phyloP scores from a whole-genome alignment of 176 grass and related monocot genomes.

The Aegilops bicornis region DNA sequence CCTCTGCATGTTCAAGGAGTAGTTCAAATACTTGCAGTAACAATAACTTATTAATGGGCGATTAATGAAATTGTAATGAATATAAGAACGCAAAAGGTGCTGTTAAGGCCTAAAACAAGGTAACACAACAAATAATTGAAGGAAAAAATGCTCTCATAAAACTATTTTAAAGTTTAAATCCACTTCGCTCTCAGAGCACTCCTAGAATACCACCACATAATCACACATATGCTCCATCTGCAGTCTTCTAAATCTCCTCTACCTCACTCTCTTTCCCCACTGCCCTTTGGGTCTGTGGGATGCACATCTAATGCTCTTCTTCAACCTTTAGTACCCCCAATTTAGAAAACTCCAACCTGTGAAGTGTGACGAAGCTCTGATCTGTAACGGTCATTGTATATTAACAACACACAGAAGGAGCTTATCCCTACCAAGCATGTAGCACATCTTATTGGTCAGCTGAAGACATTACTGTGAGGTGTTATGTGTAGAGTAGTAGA shows the following conservation, averaged over 20 bases:
- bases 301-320: conserved; percentile 1
- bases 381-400: not conserved
- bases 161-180: not conserved
- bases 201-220: not conserved
- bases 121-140: not conserved
- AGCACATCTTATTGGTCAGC: not conserved
- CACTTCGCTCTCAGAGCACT: not conserved
- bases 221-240: not conserved
- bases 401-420: not conserved
- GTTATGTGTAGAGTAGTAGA: not conserved
- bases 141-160: not conserved
- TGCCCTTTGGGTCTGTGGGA: not conserved
- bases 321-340: not conserved
- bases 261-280: not conserved
- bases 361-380: not conserved
- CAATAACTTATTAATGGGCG: not conserved
- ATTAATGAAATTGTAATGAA: not conserved
- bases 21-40: conserved; percentile 21
- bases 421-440: not conserved
- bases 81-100: conserved; percentile 15
- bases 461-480: not conserved
- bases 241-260: not conserved
- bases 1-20: conserved; percentile 56
- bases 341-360: not conserved
- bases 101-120: not conserved